These are phyloP conservation scores for Prototheca stagnorum DNA, from an alignment of 163 green algal species.

Conservation along the genomic window DNA sequence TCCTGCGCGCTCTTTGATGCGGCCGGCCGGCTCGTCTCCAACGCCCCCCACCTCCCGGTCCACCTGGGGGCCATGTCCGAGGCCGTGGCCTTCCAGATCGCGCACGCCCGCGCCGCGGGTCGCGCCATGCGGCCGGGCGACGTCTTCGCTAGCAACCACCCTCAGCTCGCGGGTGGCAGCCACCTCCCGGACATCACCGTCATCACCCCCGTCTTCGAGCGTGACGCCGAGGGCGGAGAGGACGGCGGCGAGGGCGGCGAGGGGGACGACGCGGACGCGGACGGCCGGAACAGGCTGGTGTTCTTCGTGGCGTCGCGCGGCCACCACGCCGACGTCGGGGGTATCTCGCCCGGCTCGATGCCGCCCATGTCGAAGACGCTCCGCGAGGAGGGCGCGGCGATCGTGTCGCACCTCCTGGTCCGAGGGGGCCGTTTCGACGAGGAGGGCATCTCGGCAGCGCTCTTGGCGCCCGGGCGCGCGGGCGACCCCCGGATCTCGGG, in stretches of 20 bases:
- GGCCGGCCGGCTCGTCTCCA: constrained; percentile 74
- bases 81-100: constrained; percentile 69
- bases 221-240: too few species aligned
- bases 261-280: too few species aligned
- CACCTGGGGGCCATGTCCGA: constrained; percentile 93
- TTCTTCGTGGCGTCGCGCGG: constrained; percentile 79
- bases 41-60: constrained; percentile 92
- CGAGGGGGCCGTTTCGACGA: constrained; percentile 33
- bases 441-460: constrained; percentile 60
- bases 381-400: constrained; percentile 78
- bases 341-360: constrained; percentile 81
- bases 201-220: constrained; percentile 84
- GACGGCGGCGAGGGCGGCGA: too few species aligned
- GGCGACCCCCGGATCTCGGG: constrained; percentile 33
- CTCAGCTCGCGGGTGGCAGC: constrained; percentile 73
- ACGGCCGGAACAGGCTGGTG: too few species aligned
- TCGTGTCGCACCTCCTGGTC: constrained; percentile 90
- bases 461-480: constrained; percentile 48
- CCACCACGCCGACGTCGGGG: constrained; percentile 78
- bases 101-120: constrained; percentile 38
- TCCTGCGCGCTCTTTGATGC: constrained; percentile 82
- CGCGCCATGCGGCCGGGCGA: constrained; percentile 65
- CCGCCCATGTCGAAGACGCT: constrained; percentile 65
- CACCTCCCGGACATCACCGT: constrained; percentile 98
- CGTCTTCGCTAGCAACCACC: constrained; percentile 78